phyloP scores from a whole-genome alignment of 129 eudicot genomes.

The Arctium lappa region DNA sequence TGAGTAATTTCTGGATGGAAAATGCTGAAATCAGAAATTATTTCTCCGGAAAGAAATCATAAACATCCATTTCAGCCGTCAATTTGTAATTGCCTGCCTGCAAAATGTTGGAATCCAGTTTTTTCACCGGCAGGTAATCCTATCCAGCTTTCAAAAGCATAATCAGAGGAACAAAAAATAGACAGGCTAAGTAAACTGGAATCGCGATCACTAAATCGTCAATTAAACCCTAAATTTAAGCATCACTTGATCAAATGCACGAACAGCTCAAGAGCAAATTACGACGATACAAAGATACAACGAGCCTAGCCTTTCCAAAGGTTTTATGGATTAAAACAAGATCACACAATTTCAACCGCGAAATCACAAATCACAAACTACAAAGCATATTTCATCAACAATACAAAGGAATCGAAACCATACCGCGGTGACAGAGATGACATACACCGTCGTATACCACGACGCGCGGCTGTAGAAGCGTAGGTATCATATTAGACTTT shows the following conservation, averaged over 20 bases:
- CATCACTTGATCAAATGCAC: neutral
- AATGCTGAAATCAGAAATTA: neutral
- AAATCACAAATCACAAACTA: neutral
- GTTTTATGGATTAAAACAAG: neutral
- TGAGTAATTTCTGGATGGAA: neutral
- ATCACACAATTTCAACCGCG: neutral
- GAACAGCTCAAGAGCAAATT: neutral
- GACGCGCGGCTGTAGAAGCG: slow-evolving; percentile 73
- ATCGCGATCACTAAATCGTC: neutral
- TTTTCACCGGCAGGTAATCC: neutral
- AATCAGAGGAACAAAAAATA: neutral
- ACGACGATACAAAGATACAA: neutral
- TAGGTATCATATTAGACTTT: slow-evolving; percentile 27
- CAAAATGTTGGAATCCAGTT: neutral
- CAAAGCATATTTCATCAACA: neutral
- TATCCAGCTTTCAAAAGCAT: neutral
- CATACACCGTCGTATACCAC: slow-evolving; percentile 90
- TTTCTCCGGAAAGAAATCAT: neutral
- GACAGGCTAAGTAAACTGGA: neutral
- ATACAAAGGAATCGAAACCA: neutral
- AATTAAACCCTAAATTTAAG: neutral
- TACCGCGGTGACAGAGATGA: slow-evolving; percentile 90
- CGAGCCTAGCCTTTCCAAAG: neutral
- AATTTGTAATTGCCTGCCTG: neutral
- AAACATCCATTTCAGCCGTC: neutral